phyloP scores from a whole-genome alignment of 108 stramenopile species.

The Chaetoceros muelleri region DNA sequence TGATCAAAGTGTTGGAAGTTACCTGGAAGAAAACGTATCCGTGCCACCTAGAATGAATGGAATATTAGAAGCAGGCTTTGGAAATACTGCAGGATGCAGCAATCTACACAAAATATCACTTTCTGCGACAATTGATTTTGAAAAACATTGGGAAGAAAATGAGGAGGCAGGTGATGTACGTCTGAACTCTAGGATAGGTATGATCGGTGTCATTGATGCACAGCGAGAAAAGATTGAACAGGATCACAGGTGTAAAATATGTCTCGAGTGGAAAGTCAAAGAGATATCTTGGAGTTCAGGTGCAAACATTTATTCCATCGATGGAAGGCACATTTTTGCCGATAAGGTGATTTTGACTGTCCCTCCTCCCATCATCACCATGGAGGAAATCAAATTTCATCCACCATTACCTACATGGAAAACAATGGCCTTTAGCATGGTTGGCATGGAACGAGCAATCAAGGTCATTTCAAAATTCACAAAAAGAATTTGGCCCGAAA shows the following conservation, averaged over 20 bases:
- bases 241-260: background rate
- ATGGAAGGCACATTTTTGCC: slow-evolving; percentile 4
- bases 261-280: slow-evolving; percentile 7
- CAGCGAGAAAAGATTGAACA: slow-evolving; percentile 1
- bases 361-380: slow-evolving; percentile 14
- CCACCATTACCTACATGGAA: slow-evolving; percentile 14
- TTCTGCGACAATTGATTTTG: slow-evolving; percentile 6
- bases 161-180: slow-evolving; percentile 22
- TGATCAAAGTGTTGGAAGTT: background rate
- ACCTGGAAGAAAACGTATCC: background rate
- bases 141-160: slow-evolving; percentile 26
- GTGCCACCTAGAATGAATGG: background rate
- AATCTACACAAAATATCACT: slow-evolving; percentile 15
- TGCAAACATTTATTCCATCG: background rate
- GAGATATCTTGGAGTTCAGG: background rate
- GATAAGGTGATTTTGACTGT: slow-evolving; percentile 28
- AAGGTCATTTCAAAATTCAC: slow-evolving; percentile 19
- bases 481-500: slow-evolving; percentile 13
- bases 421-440: slow-evolving; percentile 10
- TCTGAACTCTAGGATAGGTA: slow-evolving; percentile 5
- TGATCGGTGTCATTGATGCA: slow-evolving; percentile 8
- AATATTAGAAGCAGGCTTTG: slow-evolving; percentile 19
- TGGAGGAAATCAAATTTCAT: background rate
- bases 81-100: slow-evolving; percentile 28
- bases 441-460: slow-evolving; percentile 22